Conservation (phyloP, 257 asterid genomes). For the Plectranthus barbatus region DNA sequence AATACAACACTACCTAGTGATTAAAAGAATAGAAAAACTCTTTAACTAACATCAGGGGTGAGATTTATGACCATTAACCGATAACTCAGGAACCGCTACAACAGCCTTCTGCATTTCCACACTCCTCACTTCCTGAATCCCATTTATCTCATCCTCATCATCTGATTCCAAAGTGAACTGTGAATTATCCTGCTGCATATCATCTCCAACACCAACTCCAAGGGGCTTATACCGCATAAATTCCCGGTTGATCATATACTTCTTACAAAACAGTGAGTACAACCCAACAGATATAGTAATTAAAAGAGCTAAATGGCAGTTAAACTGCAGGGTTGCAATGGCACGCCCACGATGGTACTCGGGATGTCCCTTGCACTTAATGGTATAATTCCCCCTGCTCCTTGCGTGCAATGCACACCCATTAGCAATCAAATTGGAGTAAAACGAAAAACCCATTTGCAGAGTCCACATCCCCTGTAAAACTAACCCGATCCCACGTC, state of each 20-base stretch:
- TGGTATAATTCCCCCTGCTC: slow-evolving; percentile 81
- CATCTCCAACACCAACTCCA: slow-evolving; percentile 38
- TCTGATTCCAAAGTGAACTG: slow-evolving; percentile 74
- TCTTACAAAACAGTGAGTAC: slow-evolving; percentile 56
- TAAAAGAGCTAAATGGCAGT: slow-evolving; percentile 81
- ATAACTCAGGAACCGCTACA: slow-evolving; percentile 25
- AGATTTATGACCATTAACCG: slow-evolving; percentile 47
- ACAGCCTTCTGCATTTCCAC: slow-evolving; percentile 56
- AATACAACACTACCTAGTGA: slow-evolving; percentile 11
- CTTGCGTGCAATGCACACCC: slow-evolving; percentile 70
- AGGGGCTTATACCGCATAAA: slow-evolving; percentile 55
- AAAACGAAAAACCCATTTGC: slow-evolving; percentile 91
- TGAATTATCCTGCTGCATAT: slow-evolving; percentile 31
- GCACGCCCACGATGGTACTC: slow-evolving; percentile 92
- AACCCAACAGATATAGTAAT: slow-evolving; percentile 34
- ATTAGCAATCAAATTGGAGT: slow-evolving; percentile 52
- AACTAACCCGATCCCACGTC: slow-evolving; percentile 70
- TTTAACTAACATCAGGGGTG: slow-evolving; percentile 30
- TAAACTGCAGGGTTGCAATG: slow-evolving; percentile 77
- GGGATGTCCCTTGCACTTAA: slow-evolving; percentile 80
- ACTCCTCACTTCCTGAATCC: slow-evolving; percentile 38
- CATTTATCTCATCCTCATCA: slow-evolving; percentile 49
- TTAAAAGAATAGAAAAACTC: slow-evolving; percentile 16
- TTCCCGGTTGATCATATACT: slow-evolving; percentile 35
- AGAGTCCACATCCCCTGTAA: slow-evolving; percentile 83